These are phyloP conservation scores for Vitis hybrid DNA, from an alignment of 177 flowering plant species.

Conservation along the genomic window DNA sequence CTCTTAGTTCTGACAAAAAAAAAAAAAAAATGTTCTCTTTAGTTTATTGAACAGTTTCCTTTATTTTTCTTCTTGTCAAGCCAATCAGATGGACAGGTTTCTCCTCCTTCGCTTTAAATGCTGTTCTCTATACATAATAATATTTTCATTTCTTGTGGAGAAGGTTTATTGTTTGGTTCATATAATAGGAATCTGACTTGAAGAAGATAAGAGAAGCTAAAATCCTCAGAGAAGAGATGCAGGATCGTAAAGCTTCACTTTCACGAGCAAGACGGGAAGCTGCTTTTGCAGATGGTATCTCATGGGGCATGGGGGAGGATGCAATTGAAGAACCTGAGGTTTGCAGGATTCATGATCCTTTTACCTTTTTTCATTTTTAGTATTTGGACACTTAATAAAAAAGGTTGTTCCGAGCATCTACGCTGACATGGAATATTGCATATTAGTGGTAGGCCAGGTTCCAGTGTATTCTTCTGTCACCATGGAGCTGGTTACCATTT, in stretches of 20 bases:
- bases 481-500: background rate
- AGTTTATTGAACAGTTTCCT: too few species aligned
- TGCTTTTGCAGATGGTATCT: slow-evolving; percentile 83
- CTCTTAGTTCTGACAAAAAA: too few species aligned
- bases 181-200: slow-evolving; percentile 65
- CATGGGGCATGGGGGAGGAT: slow-evolving; percentile 98
- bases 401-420: too few species aligned
- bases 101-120: too few species aligned
- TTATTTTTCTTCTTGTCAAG: too few species aligned
- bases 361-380: background rate
- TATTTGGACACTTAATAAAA: background rate
- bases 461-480: background rate
- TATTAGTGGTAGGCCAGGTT: background rate
- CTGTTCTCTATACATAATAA: background rate
- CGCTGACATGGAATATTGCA: background rate
- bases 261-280: slow-evolving; percentile 75
- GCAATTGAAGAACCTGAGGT: slow-evolving; percentile 97
- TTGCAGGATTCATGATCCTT: slow-evolving; percentile 9
- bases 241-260: slow-evolving; percentile 90
- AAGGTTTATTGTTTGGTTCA: slow-evolving; percentile 1
- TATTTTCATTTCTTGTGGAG: background rate
- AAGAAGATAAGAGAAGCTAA: slow-evolving; percentile 48
- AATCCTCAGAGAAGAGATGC: slow-evolving; percentile 39
- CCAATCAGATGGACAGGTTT: too few species aligned
- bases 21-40: too few species aligned